These are phyloP conservation scores for Blastobotrys mokoenaii DNA, from an alignment of 805 yeast species.

Conservation along the genomic window DNA sequence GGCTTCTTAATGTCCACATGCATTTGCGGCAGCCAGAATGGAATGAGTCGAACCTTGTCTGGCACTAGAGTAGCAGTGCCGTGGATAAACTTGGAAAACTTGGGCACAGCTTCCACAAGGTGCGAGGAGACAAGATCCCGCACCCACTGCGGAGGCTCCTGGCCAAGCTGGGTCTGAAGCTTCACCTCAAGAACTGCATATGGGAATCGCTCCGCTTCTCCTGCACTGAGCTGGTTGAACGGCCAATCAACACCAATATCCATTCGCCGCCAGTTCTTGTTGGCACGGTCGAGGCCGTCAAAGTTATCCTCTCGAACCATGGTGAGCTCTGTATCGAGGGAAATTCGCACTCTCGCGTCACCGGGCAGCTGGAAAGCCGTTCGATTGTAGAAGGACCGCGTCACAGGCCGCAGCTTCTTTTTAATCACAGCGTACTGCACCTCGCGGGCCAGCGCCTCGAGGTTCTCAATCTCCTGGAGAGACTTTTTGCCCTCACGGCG, in stretches of 20 bases:
- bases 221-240: conserved; percentile 72
- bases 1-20: conserved; percentile 91
- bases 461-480: conserved; percentile 75
- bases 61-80: conserved; percentile 92
- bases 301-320: conserved; percentile 97
- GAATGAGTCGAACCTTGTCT: conserved; percentile 72
- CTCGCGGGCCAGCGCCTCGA: conserved; percentile 88
- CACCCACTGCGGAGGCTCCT: conserved; percentile 98
- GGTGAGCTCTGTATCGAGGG: conserved; percentile 92
- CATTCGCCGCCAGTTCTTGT: conserved; percentile 95
- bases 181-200: conserved; percentile 97
- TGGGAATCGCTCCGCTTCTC: conserved; percentile 88
- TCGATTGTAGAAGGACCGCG: conserved; percentile 93
- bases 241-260: conserved; percentile 98
- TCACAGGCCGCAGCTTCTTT: conserved; percentile 82
- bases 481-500: conserved; percentile 89
- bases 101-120: conserved; percentile 95
- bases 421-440: conserved; percentile 84
- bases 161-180: conserved; percentile 95
- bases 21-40: conserved; percentile 99
- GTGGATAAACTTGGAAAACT: conserved; percentile 93
- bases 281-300: conserved; percentile 84
- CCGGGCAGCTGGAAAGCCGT: conserved; percentile 99
- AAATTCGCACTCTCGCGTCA: conserved; percentile 97
- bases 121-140: conserved; percentile 85